Evolutionary conservation across 2,329 filamentous ascomycete species (phyloP), one percentile per base, ranked within the genome.

Genomic region (Penicillium sp.): DNA sequence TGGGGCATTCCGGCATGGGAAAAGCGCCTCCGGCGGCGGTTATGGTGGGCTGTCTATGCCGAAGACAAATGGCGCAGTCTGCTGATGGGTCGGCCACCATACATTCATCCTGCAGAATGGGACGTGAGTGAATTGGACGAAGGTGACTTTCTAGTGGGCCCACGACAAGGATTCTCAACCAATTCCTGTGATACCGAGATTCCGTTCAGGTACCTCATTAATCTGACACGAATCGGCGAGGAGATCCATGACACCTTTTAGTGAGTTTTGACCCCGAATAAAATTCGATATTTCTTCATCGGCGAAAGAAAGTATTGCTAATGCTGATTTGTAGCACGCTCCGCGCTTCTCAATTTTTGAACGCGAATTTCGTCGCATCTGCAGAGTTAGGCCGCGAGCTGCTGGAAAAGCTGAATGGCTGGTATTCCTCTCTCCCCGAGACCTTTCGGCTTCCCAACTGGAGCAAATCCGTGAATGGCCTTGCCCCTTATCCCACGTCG

Each of bases 31-130:
- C 67, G 73, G 2, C 59, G 70, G 18, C 62, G 74, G 6, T 58
- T 76, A 7, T 76, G 73, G 72, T 76, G 74, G 74, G 70, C 70
- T 6, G 58, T 75, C 5, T 76, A 74, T 44, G 58, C 67, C 14
- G 69, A 75, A 51, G 73, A 76, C 35, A 75, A 73, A 55, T 75
- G 72, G 67, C 61, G 66, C 4, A 67, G 67, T 9, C 51, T 76
- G n/a, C 61, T 74, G 7, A 59, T 67, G 53, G 73, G 73, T 0
- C 64, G 70, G 2, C 73, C 73, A 2, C 66, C 72, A 1, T 72
- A 70, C 44, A 70, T 75, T 26, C 65, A 65, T 4, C 52, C 53
- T 0, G 66, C 67, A 3, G 70, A 75, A 39, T 75, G 71, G 71
- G 66, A 70, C 36, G 68, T 72, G 11, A 63, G 62, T 39, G 62